Conservation (phyloP, 2,329 filamentous ascomycete species). For the Cadophora sp. region DNA sequence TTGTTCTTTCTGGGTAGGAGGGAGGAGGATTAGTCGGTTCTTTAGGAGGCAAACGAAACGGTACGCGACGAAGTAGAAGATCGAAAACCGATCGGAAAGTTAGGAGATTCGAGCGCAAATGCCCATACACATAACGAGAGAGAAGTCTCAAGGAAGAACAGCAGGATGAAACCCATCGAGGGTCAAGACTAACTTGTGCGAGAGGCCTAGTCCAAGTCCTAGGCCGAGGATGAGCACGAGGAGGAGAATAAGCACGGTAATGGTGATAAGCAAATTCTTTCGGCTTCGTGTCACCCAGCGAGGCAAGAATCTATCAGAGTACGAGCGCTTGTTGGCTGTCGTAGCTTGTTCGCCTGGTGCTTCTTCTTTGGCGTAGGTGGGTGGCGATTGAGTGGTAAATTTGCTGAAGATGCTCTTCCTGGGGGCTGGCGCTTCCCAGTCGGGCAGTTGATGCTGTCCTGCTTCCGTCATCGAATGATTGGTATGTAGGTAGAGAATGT, state of each 20-base stretch:
- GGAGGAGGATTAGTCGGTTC: slow-evolving; percentile 29
- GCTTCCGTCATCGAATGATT: slow-evolving; percentile 26
- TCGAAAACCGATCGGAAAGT: slow-evolving; percentile 4
- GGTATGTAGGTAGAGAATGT: not conserved
- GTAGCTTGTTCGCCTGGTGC: slow-evolving; percentile 18
- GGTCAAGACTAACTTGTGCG: slow-evolving; percentile 35
- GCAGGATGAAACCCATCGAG: slow-evolving; percentile 32
- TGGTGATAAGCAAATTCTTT: slow-evolving; percentile 23
- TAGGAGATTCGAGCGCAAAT: slow-evolving; percentile 22
- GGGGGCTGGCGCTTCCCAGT: slow-evolving; percentile 39
- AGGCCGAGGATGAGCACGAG: slow-evolving; percentile 47
- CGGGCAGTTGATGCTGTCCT: slow-evolving; percentile 33
- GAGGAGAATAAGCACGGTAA: slow-evolving; percentile 35
- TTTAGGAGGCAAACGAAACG: slow-evolving; percentile 11
- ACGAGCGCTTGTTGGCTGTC: slow-evolving; percentile 24
- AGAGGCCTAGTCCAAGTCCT: slow-evolving; percentile 44
- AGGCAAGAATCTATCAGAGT: slow-evolving; percentile 24
- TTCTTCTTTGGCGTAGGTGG: slow-evolving; percentile 19
- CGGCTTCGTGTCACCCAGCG: slow-evolving; percentile 28
- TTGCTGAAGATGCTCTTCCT: slow-evolving; percentile 32
- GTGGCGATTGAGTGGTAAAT: slow-evolving; percentile 20
- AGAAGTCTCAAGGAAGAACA: slow-evolving; percentile 19
- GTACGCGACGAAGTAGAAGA: slow-evolving; percentile 13
- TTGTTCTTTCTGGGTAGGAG: slow-evolving; percentile 28
- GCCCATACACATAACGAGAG: slow-evolving; percentile 5